Base-by-base conservation (phyloP, 2,329 filamentous ascomycete genomes). In the Hymenoscyphus albidus region DNA sequence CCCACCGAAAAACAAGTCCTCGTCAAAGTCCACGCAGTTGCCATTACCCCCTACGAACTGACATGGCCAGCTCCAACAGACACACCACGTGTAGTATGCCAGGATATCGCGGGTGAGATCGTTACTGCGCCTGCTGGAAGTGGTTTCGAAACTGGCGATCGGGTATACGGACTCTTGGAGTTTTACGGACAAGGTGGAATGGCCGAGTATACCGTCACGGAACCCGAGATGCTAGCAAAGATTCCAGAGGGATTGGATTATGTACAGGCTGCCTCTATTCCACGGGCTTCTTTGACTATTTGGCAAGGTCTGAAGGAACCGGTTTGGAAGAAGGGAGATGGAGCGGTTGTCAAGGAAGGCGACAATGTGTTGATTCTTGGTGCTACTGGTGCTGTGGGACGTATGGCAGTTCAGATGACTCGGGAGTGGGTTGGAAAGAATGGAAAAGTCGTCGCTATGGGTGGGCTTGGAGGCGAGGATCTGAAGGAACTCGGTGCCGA, bases 41-140 rank as follows among this genome's bases (percentile, higher is more conserved):
- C 59, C 13, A 64, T 68, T 18, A 64, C 64, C 7, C 66, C 66
- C n/a, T 63, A 64, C 40, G 66, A 68, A 55, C 64, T 68, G 10
- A 59, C 66, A 14, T 66, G 66, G 64, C 57, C 59, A 9, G 16
- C 42, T 1, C 51, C 64, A n/a, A 22, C 59, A 6, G 40, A 39
- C 12, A 14, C 58, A 1, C 64, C 66, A 6, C 58, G 66, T 12
- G 59, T 67, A 16, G 58, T 57, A 22, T 62, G 57, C 32, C 64
- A 68, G 44, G 66, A 68, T 58, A 40, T 68, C 32, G 57, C 62
- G 5, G 66, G 62, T 32, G 63, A 32, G 1, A 35, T 66, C 35
- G 54, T 68, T 35, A 63, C 62, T 14, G 56, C 59, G 7, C 64
- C 64, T 2, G n/a, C 3, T 32, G 57, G 38, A n/a, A 59, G 51